These are phyloP conservation scores for Fusarium hainanense DNA, from an alignment of 2,329 filamentous ascomycete species.

Conservation along the genomic window DNA sequence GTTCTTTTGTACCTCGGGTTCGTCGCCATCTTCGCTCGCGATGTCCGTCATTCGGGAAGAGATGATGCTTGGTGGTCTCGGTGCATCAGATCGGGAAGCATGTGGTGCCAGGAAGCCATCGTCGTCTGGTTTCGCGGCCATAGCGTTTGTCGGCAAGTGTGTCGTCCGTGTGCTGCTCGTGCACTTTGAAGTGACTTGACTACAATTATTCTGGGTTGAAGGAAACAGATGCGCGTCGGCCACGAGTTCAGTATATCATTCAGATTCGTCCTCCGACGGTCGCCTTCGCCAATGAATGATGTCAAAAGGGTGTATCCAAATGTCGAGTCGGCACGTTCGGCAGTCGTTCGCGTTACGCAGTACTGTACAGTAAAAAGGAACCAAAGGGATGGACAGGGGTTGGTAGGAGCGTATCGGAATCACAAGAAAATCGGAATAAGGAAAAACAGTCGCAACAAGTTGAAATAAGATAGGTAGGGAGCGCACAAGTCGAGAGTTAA, in stretches of 20 bases:
- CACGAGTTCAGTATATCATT: slow-evolving; percentile 13
- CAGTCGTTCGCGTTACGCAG: slow-evolving; percentile 43
- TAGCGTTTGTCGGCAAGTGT: slow-evolving; percentile 29
- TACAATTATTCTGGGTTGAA: slow-evolving; percentile 10
- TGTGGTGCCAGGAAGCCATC: slow-evolving; percentile 54
- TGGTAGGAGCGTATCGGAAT: slow-evolving; percentile 22
- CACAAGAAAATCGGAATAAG: slow-evolving; percentile 23
- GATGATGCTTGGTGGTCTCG: slow-evolving; percentile 71
- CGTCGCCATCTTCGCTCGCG: slow-evolving; percentile 66
- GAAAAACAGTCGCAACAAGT: slow-evolving; percentile 25
- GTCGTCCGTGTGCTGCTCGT: slow-evolving; percentile 27
- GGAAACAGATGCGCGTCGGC: slow-evolving; percentile 17
- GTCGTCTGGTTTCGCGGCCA: slow-evolving; percentile 55
- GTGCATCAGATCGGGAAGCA: slow-evolving; percentile 55
- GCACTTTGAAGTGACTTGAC: slow-evolving; percentile 26
- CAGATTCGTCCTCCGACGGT: slow-evolving; percentile 4
- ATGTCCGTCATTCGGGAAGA: slow-evolving; percentile 79
- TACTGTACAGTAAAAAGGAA: slow-evolving; percentile 36
- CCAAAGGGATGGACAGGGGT: slow-evolving; percentile 39
- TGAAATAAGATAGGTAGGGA: slow-evolving; percentile 24
- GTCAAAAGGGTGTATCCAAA: slow-evolving; percentile 33
- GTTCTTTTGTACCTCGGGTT: slow-evolving; percentile 50
- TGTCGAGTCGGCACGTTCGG: slow-evolving; percentile 42
- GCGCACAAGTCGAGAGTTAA: slow-evolving; percentile 21
- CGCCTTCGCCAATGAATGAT: slow-evolving; percentile 12